Evolutionary conservation across 192 early-diverging fungal genomes (phyloP), one percentile per base, ranked within the genome.

Genomic region (Phycomyces blakesleeanus): DNA sequence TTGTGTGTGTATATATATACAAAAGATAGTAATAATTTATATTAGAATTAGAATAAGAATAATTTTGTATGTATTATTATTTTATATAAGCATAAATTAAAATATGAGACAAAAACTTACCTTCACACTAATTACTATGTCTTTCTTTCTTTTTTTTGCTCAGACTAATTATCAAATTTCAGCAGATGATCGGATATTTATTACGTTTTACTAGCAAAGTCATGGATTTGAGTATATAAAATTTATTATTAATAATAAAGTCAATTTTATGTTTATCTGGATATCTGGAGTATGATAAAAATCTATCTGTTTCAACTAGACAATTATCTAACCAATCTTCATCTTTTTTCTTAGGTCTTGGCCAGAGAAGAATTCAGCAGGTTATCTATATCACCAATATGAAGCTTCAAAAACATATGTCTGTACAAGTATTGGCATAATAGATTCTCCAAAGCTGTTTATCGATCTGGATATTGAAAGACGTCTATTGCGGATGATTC

Each of bases 271-370:
- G 6, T 10, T 41, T 41, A 41, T 41, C 14, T 41, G 6, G 40
- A 41, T 41, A 41, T 41, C 40, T 41, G 40, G 8, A 41, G 40
- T 10, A 41, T 41, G 53, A n/a, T n/a, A n/a, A n/a, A n/a, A n/a
- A n/a, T n/a, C 26, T 55, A 55, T 55, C 53, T 55, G 53, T 55
- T 55, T 55, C 53, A 55, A 55, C 53, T 55, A 55, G 27, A 55
- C 53, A 55, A 55, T 20, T 55, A 25, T 55, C 53, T 51, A 55
- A 25, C 53, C 25, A 55, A 55, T 22, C 22, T 55, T 55, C 53
- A 55, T n/a, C n/a, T n/a, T n/a, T 55, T 22, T 27, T 26, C 22
- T 22, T 7, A 25, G 20, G 53, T 27, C 53, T 55, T 55, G 53
- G 20, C 22, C 27, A 25, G 27, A 26, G 53, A 26, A 26, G 53